These are phyloP conservation scores for Comarum palustre DNA, from an alignment of 306 rosid species.

Conservation along the genomic window DNA sequence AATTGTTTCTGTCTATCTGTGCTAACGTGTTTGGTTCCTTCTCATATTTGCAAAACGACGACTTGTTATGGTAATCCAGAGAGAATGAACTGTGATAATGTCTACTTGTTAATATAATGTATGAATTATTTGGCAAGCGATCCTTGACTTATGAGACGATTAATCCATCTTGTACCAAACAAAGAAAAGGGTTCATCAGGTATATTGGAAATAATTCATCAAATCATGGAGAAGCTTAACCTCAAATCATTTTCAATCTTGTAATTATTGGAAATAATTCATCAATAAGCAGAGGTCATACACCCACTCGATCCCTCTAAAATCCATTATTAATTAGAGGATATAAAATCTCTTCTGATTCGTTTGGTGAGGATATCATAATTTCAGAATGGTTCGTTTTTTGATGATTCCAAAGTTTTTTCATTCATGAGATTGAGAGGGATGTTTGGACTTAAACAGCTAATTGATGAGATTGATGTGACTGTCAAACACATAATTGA, in stretches of 20 bases:
- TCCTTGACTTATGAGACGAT: not conserved
- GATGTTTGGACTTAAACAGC: not conserved
- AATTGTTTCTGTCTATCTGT: conserved; percentile 23
- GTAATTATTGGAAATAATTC: not conserved
- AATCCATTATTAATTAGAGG: no score
- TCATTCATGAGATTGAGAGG: not conserved
- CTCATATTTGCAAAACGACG: conserved; percentile 4
- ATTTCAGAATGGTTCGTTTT: no score
- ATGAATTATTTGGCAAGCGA: not conserved
- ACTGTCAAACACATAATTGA: not conserved
- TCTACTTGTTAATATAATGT: not conserved
- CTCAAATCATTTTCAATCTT: no score
- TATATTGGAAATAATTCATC: not conserved
- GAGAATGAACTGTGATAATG: not conserved
- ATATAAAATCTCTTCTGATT: no score
- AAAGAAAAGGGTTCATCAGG: not conserved
- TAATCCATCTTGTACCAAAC: not conserved
- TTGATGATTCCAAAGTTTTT: not conserved
- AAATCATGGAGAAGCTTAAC: no score
- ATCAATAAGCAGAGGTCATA: no score
- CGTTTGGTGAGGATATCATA: no score
- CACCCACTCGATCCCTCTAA: no score
- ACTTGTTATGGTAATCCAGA: not conserved
- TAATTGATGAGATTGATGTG: not conserved
- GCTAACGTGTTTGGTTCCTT: conserved; percentile 21